Evolutionary conservation across 768 basidiomycete species (phyloP).

Genomic region (Crassisporium funariophilum): DNA sequence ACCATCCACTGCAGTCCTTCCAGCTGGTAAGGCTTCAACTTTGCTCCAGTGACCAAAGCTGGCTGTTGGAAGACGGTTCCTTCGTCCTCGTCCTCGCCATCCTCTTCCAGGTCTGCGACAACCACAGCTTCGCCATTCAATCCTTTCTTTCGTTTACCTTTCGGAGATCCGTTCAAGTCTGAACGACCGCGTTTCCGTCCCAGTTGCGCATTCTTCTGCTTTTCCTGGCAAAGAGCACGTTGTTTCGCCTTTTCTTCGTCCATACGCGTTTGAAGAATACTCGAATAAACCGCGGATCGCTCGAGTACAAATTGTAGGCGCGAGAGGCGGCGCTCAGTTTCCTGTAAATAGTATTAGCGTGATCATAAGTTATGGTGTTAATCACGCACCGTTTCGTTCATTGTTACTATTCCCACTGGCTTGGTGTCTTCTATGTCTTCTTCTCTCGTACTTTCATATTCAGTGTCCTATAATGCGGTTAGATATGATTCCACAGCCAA

Average conservation of each 20-base stretch:
- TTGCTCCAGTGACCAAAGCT: slow-evolving; percentile 78
- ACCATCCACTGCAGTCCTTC: slow-evolving; percentile 97
- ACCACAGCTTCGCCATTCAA: slow-evolving; percentile 22
- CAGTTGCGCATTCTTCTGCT: slow-evolving; percentile 17
- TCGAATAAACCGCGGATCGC: slow-evolving; percentile 76
- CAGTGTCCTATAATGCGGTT: slow-evolving; percentile 8
- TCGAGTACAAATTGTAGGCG: slow-evolving; percentile 70
- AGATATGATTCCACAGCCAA: too few species aligned
- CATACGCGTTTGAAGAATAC: slow-evolving; percentile 73
- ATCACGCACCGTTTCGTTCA: slow-evolving; percentile 15
- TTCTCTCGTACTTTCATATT: slow-evolving; percentile 13
- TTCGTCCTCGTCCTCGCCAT: slow-evolving; percentile 27
- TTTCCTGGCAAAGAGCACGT: slow-evolving; percentile 23
- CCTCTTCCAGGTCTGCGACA: slow-evolving; percentile 15
- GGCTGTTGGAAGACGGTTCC: slow-evolving; percentile 67
- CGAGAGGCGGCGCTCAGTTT: slow-evolving; percentile 48
- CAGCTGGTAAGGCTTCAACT: slow-evolving; percentile 86
- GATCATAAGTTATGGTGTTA: neutral
- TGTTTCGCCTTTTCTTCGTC: slow-evolving; percentile 53
- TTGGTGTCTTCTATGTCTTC: slow-evolving; percentile 2
- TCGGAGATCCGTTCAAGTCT: slow-evolving; percentile 7
- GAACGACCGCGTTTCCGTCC: slow-evolving; percentile 29
- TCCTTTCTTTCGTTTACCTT: slow-evolving; percentile 32
- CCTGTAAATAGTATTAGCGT: slow-evolving; percentile 33
- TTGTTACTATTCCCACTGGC: slow-evolving; percentile 6